A percentile compares a stretch with the other conserved stretches of the same genome.
These are phyloP conservation scores for Escallonia rubra DNA, from an alignment of 129 eudicot genomes.

Conservation along the genomic window DNA sequence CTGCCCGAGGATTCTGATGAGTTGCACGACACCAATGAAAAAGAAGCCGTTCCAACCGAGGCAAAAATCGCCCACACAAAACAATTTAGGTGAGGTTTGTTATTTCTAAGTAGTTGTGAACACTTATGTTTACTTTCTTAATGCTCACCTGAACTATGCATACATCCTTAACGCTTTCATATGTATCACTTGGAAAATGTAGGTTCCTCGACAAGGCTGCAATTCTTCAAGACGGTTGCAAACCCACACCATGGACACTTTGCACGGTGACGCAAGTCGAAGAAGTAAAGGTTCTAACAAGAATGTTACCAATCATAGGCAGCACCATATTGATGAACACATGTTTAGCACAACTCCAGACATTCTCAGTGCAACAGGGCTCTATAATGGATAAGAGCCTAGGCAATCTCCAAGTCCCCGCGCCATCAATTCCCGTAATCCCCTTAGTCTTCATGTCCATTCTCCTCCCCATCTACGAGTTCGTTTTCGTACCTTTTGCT, in stretches of 20 bases:
- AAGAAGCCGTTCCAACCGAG: constrained; percentile 21
- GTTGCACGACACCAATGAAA: constrained; percentile 43
- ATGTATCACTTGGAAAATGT: neutral
- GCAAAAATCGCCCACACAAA: constrained; percentile 40
- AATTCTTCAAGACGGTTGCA: constrained; percentile 22
- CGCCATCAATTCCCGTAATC: constrained; percentile 63
- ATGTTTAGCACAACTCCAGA: constrained; percentile 76
- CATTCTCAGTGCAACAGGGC: constrained; percentile 72
- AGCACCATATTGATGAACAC: constrained; percentile 81
- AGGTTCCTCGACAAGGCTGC: constrained; percentile 83
- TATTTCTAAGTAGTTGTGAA: too few species aligned
- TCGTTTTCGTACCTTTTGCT: constrained; percentile 56
- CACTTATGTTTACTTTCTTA: too few species aligned
- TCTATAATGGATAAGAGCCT: constrained; percentile 38
- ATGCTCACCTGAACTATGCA: too few species aligned
- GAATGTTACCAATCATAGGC: constrained; percentile 71
- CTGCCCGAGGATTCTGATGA: constrained; percentile 41
- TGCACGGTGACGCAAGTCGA: constrained; percentile 77
- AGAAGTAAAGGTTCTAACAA: constrained; percentile 64
- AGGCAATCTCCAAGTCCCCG: constrained; percentile 44
- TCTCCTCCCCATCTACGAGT: constrained; percentile 61
- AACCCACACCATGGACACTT: constrained; percentile 36
- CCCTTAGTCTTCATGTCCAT: constrained; percentile 61
- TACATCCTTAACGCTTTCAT: too few species aligned
- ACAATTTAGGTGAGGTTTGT: constrained; percentile 39